Evolutionary conservation across 2,329 filamentous ascomycete genomes (phyloP), one percentile per base, ranked within the genome.

Genomic region (Colletotrichum horii): DNA sequence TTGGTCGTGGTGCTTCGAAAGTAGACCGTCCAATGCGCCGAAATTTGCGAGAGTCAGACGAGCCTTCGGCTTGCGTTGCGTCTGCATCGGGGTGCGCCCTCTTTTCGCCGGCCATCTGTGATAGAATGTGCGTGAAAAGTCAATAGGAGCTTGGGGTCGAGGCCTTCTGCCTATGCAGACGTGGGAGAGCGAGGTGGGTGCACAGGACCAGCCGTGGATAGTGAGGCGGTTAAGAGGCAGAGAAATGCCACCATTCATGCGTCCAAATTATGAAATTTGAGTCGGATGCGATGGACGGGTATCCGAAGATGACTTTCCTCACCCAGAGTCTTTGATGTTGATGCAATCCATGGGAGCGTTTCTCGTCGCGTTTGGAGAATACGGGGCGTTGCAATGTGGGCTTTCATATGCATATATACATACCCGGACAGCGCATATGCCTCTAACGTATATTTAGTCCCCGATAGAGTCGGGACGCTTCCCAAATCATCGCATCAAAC

Each of bases 71-170:
- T 6, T 9, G 30, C 0, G 15, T 58, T 19, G 74, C 32, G 5
- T 43, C 26, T 24, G 70, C 77, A n/a, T 76, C 62, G 16, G 61
- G 28, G 7, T 30, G 28, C 12, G 60, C 19, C 28, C 69, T 72
- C 24, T 70, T 77, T 28, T 70, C 66, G 6, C 61, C 66, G 2
- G 55, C 19, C 69, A 73, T 76, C 1, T 43, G 14, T n/a, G 14
- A 19, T 28, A 26, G 3, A 8, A 9, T 62, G 19, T 24, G 26
- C 12, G 8, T 34, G 12, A 14, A 14, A 36, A 22, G 11, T 6
- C 8, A 3, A 5, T 26, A 7, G 28, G 4, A n/a, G 9, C 12
- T 7, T n/a, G 38, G 38, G 3, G 19, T 11, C 0, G 19, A 9
- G 1, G 38, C 9, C 9, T n/a, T 19, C 19, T 43, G 19, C 5